Evolutionary conservation across 1,284 basidiomycete species (phyloP).

Genomic region (Clitocybe nebularis): DNA sequence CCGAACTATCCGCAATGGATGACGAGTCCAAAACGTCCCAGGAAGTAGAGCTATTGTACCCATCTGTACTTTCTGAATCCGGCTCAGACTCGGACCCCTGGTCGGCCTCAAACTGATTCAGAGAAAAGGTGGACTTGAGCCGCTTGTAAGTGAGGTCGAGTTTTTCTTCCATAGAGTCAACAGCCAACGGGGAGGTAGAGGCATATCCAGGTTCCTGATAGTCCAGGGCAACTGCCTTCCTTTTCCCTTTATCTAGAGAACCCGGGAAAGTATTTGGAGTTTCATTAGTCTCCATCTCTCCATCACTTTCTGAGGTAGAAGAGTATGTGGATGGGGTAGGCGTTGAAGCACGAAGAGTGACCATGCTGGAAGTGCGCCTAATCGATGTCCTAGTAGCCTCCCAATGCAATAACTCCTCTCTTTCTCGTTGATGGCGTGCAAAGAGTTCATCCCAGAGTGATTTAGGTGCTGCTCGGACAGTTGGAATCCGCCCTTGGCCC

Average conservation of each 20-base stretch:
- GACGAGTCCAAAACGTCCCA: slow-evolving; percentile 15
- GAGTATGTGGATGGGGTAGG: slow-evolving; percentile 3
- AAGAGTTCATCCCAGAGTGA: slow-evolving; percentile 65
- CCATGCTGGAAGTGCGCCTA: slow-evolving; percentile 31
- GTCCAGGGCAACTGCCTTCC: neutral
- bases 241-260: slow-evolving; percentile 1
- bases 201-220: neutral
- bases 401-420: slow-evolving; percentile 50
- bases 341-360: slow-evolving; percentile 27
- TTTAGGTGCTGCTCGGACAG: slow-evolving; percentile 24
- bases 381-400: slow-evolving; percentile 33
- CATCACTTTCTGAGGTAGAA: neutral
- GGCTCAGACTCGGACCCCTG: no score
- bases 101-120: no score
- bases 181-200: neutral
- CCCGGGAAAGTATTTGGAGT: neutral
- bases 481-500: slow-evolving; percentile 9
- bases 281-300: neutral
- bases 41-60: slow-evolving; percentile 10
- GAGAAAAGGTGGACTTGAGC: slow-evolving; percentile 5
- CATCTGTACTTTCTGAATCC: slow-evolving; percentile 6
- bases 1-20: slow-evolving; percentile 4
- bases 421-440: slow-evolving; percentile 51
- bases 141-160: neutral
- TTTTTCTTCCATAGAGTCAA: neutral